Conservation (phyloP, 495 filamentous ascomycete species). For the Staphylotrichum longicolle region DNA sequence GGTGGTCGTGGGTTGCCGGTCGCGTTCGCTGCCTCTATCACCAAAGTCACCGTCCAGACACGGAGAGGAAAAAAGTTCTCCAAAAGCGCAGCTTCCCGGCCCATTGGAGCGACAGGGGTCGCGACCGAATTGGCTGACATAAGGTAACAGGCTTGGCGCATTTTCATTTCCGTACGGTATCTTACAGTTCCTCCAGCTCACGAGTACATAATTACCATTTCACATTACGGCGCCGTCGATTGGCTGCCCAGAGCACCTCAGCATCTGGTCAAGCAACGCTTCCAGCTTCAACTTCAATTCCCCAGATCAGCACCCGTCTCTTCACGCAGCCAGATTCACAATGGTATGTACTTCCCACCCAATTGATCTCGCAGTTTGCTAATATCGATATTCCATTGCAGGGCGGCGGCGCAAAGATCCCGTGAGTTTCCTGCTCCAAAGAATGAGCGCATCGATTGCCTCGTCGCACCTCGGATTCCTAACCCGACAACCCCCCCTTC, state of each 20-base stretch:
- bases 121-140: constrained; percentile 26
- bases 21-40: constrained; percentile 9
- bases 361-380: constrained; percentile 30
- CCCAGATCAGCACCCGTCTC: constrained; percentile 22
- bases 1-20: constrained; percentile 19
- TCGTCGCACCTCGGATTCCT: constrained; percentile 3
- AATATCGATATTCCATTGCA: constrained; percentile 38
- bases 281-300: constrained; percentile 12
- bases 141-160: constrained; percentile 18
- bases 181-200: background rate
- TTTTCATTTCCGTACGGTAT: background rate
- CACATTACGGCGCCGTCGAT: background rate
- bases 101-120: constrained; percentile 27
- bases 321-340: constrained; percentile 24
- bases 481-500: constrained; percentile 19
- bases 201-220: background rate
- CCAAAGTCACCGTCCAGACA: constrained; percentile 24
- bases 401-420: constrained; percentile 81
- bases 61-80: constrained; percentile 37
- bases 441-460: constrained; percentile 15
- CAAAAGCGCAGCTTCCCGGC: constrained; percentile 25
- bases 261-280: background rate
- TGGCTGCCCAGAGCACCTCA: constrained; percentile 1
- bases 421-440: constrained; percentile 58
- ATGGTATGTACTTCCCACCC: constrained; percentile 31